Percentiles rank a stretch among this genome's conserved stretches.
Evolutionary conservation across 371 early-diverging fungal species (phyloP).

Genomic region (Mucor lusitanicus): DNA sequence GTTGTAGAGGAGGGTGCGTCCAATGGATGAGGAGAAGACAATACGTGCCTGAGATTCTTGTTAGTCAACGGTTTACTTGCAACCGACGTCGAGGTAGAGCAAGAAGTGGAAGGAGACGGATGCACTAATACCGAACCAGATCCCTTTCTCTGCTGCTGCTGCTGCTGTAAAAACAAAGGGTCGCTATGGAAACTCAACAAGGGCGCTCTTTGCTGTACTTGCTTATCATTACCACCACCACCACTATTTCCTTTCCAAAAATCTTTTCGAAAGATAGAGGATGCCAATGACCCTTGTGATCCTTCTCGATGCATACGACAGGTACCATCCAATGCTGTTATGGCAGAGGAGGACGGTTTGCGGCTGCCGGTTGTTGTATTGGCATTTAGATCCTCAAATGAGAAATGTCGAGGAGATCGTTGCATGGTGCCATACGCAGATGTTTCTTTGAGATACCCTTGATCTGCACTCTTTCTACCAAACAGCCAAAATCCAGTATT

Average conservation of each 20-base stretch:
- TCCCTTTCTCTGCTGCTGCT: neutral
- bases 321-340: neutral
- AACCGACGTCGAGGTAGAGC: neutral
- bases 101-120: conserved; percentile 4
- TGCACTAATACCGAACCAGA: neutral
- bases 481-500: conserved; percentile 40
- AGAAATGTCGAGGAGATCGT: conserved; percentile 40
- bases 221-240: neutral
- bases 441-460: conserved; percentile 1
- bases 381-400: conserved; percentile 37
- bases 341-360: neutral
- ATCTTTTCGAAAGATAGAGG: conserved; percentile 43
- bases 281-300: conserved; percentile 19
- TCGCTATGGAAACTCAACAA: conserved; percentile 12
- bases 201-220: conserved; percentile 2
- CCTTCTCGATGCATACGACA: conserved; percentile 25
- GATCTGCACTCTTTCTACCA: conserved; percentile 46
- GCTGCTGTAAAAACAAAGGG: neutral
- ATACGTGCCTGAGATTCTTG: neutral
- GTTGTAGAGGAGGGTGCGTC: neutral
- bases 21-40: conserved; percentile 20
- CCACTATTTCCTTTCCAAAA: conserved; percentile 26
- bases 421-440: conserved; percentile 10
- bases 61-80: neutral
- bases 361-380: neutral